phyloP scores from a whole-genome alignment of 768 basidiomycete species.

The Pulveroboletus sp. region DNA sequence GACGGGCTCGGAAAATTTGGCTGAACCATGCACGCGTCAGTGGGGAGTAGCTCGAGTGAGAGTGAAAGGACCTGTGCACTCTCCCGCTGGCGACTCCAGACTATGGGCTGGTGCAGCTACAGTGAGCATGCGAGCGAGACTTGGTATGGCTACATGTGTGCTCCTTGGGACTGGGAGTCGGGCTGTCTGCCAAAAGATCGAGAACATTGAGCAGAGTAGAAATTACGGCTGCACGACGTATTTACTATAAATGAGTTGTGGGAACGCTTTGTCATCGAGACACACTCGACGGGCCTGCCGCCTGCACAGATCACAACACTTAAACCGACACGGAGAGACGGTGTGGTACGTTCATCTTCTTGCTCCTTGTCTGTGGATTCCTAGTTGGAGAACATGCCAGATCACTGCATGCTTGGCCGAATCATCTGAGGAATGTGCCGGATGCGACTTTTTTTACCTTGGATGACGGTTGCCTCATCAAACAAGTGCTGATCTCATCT shows the following conservation, averaged over 20 bases:
- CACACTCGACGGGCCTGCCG: neutral
- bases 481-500: slow-evolving; percentile 16
- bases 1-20: slow-evolving; percentile 45
- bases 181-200: slow-evolving; percentile 13
- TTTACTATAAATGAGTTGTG: slow-evolving; percentile 26
- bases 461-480: slow-evolving; percentile 34
- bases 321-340: slow-evolving; percentile 31
- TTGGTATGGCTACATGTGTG: neutral
- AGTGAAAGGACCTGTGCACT: slow-evolving; percentile 16
- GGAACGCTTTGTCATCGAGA: slow-evolving; percentile 13
- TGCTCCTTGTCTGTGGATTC: neutral
- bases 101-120: slow-evolving; percentile 2
- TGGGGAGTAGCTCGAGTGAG: slow-evolving; percentile 1
- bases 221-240: neutral
- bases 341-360: slow-evolving; percentile 34
- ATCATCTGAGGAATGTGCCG: slow-evolving; percentile 35
- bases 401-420: neutral
- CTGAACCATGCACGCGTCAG: slow-evolving; percentile 31
- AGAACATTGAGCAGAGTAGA: slow-evolving; percentile 12
- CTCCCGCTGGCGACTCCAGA: neutral
- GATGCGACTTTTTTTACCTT: slow-evolving; percentile 32
- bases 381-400: neutral
- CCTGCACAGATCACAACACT: slow-evolving; percentile 23
- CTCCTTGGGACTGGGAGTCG: slow-evolving; percentile 3
- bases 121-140: slow-evolving; percentile 12